Percentiles rank a stretch among this genome's conserved stretches.
These are phyloP conservation scores for Candida albicans DNA, from an alignment of 1,139 yeast species.

Conservation along the genomic window DNA sequence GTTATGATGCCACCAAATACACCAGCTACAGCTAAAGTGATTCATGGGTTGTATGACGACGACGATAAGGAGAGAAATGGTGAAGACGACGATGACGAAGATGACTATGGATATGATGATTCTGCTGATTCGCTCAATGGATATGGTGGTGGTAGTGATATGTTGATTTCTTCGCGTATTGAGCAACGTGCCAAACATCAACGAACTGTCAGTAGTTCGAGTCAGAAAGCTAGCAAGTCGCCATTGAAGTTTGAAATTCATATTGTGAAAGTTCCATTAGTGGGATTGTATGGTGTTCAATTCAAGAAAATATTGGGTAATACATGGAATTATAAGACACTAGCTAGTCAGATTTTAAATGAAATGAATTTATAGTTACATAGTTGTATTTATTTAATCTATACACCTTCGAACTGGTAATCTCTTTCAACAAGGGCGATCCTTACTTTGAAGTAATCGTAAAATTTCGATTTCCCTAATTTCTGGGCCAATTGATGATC, in stretches of 20 bases:
- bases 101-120: conserved; percentile 44
- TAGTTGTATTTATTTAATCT: conserved; percentile 1
- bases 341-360: conserved; percentile 82
- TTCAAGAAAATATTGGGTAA: conserved; percentile 92
- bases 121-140: conserved; percentile 65
- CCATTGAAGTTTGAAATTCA: conserved; percentile 90
- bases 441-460: conserved; percentile 13
- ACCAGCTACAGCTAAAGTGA: conserved; percentile 49
- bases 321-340: conserved; percentile 93
- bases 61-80: conserved; percentile 38
- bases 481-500: conserved; percentile 18
- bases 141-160: conserved; percentile 61
- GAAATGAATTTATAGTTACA: conserved; percentile 63
- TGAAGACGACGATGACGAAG: conserved; percentile 23
- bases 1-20: conserved; percentile 49
- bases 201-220: conserved; percentile 28
- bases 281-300: conserved; percentile 90
- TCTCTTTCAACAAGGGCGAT: conserved; percentile 18
- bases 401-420: conserved; percentile 9
- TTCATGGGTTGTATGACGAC: conserved; percentile 40
- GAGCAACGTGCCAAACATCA: conserved; percentile 51
- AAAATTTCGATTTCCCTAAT: conserved; percentile 15
- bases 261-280: conserved; percentile 88
- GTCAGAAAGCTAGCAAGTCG: conserved; percentile 23
- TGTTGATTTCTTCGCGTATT: conserved; percentile 60